Base-by-base conservation (phyloP, 441 rosid genomes). In the Brassica hybrid region DNA sequence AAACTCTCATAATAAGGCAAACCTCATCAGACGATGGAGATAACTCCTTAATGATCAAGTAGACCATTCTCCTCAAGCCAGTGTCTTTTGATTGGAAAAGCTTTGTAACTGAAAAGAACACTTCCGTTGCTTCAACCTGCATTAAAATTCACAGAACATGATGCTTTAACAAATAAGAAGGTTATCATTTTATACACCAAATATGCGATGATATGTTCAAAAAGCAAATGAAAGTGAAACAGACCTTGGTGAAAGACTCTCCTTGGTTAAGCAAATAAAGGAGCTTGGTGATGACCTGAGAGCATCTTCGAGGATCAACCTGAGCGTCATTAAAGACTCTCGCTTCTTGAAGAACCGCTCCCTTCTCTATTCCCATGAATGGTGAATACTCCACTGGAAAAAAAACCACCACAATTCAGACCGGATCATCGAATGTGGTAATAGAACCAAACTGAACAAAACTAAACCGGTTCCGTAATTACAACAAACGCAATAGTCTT, bases 11-110 rank as follows among this genome's bases (percentile, higher is more conserved):
- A 27, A 14, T 50, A 76, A 54, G 79, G 75, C 64, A 60, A 79
- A 94, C 99, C 99, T 96, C 99, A 85, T 96, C 99, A 2, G 99
- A 83, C 50, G 97, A 96, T 67, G 99, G 99, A 74, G 98, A 96
- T 70, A 96, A 83, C 84, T 96, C 98, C 91, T 96, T 96, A 73
- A 94, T 96, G 79, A 96, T 92, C 88, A 96, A 84, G 84, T 94
- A 96, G 54, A 96, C 98, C 99, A 94, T 96, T 85, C 97, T 90
- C 91, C 99, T 94, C 83, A 96, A 80, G 36, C 95, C 97, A 32
- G 91, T 67, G 85, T 96, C 99, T 78, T 84, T 91, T 0, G 98
- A 96, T 69, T 96, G 99, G 78, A 96, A 96, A 76, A 96, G 99
- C 83, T 96, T 96, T 30, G 99, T 96, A 78, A 91, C 97, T 17